These are phyloP conservation scores for Pulveroboletus frians DNA, from an alignment of 768 basidiomycete species.

Conservation along the genomic window DNA sequence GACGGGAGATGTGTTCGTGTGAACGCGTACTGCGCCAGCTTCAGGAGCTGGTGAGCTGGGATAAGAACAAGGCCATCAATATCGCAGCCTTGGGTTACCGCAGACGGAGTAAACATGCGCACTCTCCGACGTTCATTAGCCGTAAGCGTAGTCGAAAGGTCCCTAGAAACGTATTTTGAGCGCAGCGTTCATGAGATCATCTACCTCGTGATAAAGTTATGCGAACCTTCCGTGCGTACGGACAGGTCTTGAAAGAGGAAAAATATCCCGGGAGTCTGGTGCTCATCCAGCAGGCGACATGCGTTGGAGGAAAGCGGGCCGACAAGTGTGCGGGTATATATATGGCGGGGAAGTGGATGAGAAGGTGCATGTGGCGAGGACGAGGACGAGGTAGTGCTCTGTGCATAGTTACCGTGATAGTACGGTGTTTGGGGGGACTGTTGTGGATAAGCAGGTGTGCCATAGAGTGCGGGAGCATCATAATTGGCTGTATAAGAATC, in stretches of 20 bases:
- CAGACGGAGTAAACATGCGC: slow-evolving; percentile 38
- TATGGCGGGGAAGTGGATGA: slow-evolving; percentile 54
- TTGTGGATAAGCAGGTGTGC: slow-evolving; percentile 24
- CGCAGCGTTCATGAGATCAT: slow-evolving; percentile 19
- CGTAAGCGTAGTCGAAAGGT: slow-evolving; percentile 82
- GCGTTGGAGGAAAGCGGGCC: slow-evolving; percentile 87
- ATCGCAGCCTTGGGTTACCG: slow-evolving; percentile 14
- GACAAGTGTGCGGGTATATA: slow-evolving; percentile 84
- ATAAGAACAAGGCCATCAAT: slow-evolving; percentile 21
- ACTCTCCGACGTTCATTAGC: slow-evolving; percentile 89
- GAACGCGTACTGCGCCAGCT: slow-evolving; percentile 56
- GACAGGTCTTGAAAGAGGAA: slow-evolving; percentile 95
- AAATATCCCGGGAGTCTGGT: slow-evolving; percentile 83
- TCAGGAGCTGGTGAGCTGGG: slow-evolving; percentile 69
- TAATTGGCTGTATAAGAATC: slow-evolving; percentile 23
- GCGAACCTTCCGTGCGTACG: slow-evolving; percentile 83
- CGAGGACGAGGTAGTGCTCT: slow-evolving; percentile 20
- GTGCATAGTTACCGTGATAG: slow-evolving; percentile 26
- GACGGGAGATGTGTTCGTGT: slow-evolving; percentile 66
- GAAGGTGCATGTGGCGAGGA: slow-evolving; percentile 30
- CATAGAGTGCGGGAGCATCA: slow-evolving; percentile 22
- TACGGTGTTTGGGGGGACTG: slow-evolving; percentile 28
- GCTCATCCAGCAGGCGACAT: slow-evolving; percentile 76
- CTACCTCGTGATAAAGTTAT: slow-evolving; percentile 23
- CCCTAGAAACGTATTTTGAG: slow-evolving; percentile 42